Base-by-base conservation (phyloP, 78 protist species). In the Dictyostelium intermedium region DNA sequence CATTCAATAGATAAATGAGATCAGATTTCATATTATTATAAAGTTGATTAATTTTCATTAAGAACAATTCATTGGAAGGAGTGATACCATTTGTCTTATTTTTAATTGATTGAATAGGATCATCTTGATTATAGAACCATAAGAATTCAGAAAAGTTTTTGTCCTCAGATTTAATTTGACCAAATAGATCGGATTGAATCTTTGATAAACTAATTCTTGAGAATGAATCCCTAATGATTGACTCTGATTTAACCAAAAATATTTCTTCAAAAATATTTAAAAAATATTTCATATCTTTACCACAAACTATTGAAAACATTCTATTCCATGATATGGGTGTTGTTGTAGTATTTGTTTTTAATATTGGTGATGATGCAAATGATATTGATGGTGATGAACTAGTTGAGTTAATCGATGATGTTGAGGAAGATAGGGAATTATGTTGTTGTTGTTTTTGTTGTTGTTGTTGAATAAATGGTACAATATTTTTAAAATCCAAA, bases 81-180 rank as follows among this genome's bases (percentile, higher is more conserved):
- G 94, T 89, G 3, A 89, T 89, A 32, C 94, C 94, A 69, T 89
- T 89, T 23, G 94, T 80, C 18, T 89, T 89, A 76, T 80, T 80
- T n/a, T 69, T 78, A 50, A 89, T 89, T n/a, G 94, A 80, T 35
- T 69, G 79, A 69, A 80, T 74, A 2, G 94, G 82, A 60, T 89
- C 94, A 60, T 89, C 87, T 14, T 89, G 86, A 47, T 89, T 53
- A 14, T 80, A 69, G 5, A 56, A 18, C 94, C 94, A 89, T 5
- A 89, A 72, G 25, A 63, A 87, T 27, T 76, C 79, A 0, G 82
- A 39, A 37, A 72, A 87, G 80, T 87, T 60, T 45, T 87, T 87
- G 30, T 87, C 93, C 32, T 87, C 81, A 7, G 43, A 11, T 78
- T 35, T 23, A 16, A 63, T 27, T 39, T 25, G 43, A 8, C n/a